Evolutionary conservation across 257 asterid species (phyloP).

Genomic region (Nicotiana undulata): DNA sequence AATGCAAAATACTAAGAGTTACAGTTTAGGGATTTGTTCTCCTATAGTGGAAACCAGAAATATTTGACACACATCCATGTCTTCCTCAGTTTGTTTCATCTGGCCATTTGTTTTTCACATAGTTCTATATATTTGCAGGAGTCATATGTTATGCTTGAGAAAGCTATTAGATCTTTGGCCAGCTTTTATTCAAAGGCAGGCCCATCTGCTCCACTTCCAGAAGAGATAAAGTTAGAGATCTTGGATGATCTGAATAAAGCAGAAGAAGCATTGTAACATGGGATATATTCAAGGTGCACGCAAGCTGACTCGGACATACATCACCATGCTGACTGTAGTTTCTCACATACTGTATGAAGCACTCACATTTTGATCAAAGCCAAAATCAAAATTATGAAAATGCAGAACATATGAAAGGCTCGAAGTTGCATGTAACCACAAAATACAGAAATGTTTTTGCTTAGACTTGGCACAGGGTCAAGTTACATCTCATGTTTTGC

Average conservation of each 20-base stretch:
- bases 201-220: constrained; percentile 75
- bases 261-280: constrained; percentile 45
- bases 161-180: constrained; percentile 76
- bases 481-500: background rate
- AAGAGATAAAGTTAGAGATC: constrained; percentile 54
- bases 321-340: background rate
- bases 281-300: background rate
- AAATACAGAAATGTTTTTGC: too few species aligned
- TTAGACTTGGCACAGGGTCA: background rate
- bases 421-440: too few species aligned
- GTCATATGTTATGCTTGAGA: constrained; percentile 76
- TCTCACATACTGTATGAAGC: background rate
- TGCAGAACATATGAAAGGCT: background rate
- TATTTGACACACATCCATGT: background rate
- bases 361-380: background rate
- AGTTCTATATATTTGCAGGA: constrained; percentile 42
- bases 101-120: background rate
- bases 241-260: constrained; percentile 47
- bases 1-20: background rate
- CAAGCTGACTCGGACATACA: background rate
- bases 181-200: constrained; percentile 84
- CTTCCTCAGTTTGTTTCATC: background rate
- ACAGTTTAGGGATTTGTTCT: background rate
- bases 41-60: background rate
- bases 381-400: background rate